phyloP scores from a whole-genome alignment of 148 eudicot genomes.

The Hydrangea macrophylla region DNA sequence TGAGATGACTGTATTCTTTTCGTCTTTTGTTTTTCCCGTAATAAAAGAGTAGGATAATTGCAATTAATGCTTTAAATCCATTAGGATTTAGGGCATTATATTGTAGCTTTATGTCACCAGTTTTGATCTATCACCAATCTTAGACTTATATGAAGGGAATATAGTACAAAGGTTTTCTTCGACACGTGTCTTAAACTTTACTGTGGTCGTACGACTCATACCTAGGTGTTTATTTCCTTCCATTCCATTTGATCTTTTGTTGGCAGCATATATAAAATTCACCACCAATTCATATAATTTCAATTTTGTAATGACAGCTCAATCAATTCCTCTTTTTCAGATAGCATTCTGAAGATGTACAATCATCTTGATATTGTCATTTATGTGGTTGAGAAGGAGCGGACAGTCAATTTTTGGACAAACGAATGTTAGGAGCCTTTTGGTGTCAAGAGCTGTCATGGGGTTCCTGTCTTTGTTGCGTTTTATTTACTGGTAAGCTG shows the following conservation, averaged over 20 bases:
- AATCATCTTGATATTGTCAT: constrained; percentile 37
- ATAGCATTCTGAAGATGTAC: constrained; percentile 41
- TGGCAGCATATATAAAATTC: not conserved
- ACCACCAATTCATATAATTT: not conserved
- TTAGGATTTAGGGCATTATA: no score
- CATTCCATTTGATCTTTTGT: not conserved
- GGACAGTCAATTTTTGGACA: constrained; percentile 48
- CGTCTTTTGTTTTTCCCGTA: no score
- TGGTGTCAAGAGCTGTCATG: constrained; percentile 41
- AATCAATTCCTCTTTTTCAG: constrained; percentile 52
- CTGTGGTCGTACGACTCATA: not conserved
- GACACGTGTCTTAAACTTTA: not conserved
- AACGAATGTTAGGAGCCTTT: constrained; percentile 37
- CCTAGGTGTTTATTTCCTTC: not conserved
- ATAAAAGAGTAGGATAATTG: no score
- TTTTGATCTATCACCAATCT: no score
- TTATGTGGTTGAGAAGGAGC: constrained; percentile 45
- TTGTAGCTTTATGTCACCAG: not conserved
- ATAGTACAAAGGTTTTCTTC: not conserved
- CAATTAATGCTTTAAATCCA: no score
- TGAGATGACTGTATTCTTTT: no score
- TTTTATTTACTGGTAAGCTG: constrained; percentile 47
- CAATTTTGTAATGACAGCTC: constrained; percentile 37
- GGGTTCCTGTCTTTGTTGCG: constrained; percentile 46
- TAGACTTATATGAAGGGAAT: not conserved